A percentile compares a stretch with the other conserved stretches of the same genome.
Conservation (phyloP, 768 basidiomycete species). For the Hydnomerulius pinastri region DNA sequence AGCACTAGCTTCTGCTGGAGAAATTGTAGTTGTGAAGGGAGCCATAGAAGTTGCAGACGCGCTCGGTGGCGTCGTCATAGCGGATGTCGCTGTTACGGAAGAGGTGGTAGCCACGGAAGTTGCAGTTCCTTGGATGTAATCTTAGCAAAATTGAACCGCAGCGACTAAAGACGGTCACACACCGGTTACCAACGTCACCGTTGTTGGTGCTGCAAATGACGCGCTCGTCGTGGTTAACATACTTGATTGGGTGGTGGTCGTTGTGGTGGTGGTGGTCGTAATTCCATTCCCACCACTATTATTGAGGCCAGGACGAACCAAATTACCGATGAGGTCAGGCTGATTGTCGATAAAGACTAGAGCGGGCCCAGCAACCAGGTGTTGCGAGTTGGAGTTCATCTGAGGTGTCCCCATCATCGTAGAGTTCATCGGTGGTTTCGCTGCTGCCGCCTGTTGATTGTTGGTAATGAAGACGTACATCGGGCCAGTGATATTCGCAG, state of each 20-base stretch:
- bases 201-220: conserved; percentile 5
- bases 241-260: too few relatives aligned
- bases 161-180: background rate
- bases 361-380: conserved; percentile 69
- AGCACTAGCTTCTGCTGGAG: conserved; percentile 24
- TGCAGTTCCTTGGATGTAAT: conserved; percentile 9
- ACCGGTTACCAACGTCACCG: conserved; percentile 1
- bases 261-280: background rate
- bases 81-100: conserved; percentile 37
- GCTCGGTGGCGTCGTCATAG: conserved; percentile 15
- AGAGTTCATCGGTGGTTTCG: conserved; percentile 48
- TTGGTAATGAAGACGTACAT: conserved; percentile 73
- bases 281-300: background rate
- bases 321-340: conserved; percentile 50
- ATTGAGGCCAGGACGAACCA: conserved; percentile 38
- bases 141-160: conserved; percentile 10
- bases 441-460: conserved; percentile 54
- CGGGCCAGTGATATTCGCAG: conserved; percentile 68
- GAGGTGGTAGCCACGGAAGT: conserved; percentile 22
- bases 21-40: conserved; percentile 20
- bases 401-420: conserved; percentile 59
- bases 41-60: background rate
- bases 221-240: background rate
- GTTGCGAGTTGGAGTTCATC: conserved; percentile 26
- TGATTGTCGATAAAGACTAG: conserved; percentile 65